Percentiles rank a stretch among this genome's conserved stretches.
These are phyloP conservation scores for Mycena floridula DNA, from an alignment of 768 basidiomycete genomes.

Conservation along the genomic window DNA sequence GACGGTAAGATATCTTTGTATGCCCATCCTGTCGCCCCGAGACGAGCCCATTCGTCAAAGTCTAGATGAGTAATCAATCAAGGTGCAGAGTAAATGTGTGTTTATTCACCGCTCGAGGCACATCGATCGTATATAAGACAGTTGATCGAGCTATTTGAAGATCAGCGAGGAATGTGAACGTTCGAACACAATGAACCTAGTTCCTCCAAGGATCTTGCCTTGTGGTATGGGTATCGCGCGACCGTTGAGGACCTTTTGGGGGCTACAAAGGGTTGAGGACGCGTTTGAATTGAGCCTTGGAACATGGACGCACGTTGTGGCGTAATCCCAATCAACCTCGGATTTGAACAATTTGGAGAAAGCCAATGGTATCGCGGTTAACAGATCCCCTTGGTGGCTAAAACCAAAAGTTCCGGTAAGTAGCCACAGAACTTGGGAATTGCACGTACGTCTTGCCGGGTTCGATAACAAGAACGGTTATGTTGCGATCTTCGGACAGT, in stretches of 20 bases:
- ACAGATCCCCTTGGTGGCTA: conserved; percentile 8
- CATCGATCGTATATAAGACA: conserved; percentile 12
- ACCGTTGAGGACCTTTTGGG: conserved; percentile 3
- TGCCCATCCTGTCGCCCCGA: conserved; percentile 14
- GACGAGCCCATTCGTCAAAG: conserved; percentile 13
- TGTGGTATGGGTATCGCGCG: conserved; percentile 1
- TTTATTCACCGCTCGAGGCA: conserved; percentile 7
- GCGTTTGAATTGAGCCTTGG: background rate
- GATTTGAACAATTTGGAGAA: conserved; percentile 9
- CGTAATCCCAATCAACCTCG: conserved; percentile 11
- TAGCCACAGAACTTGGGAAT: conserved; percentile 19
- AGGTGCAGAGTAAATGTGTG: background rate
- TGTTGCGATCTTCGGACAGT: conserved; percentile 29
- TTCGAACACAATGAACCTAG: too few relatives aligned
- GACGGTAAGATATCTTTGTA: conserved; percentile 9
- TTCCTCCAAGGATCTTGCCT: conserved; percentile 11
- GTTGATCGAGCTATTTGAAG: conserved; percentile 13
- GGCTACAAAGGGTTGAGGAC: background rate
- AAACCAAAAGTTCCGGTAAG: background rate
- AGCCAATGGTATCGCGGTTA: conserved; percentile 10
- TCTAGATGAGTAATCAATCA: conserved; percentile 4
- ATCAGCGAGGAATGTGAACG: too few relatives aligned
- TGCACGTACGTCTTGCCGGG: conserved; percentile 24
- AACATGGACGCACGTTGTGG: conserved; percentile 6
- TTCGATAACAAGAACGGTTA: conserved; percentile 34